A percentile compares a stretch with the other conserved stretches of the same genome.
Evolutionary conservation across 1,284 basidiomycete genomes (phyloP).

Genomic region (Clitocybe nebularis): DNA sequence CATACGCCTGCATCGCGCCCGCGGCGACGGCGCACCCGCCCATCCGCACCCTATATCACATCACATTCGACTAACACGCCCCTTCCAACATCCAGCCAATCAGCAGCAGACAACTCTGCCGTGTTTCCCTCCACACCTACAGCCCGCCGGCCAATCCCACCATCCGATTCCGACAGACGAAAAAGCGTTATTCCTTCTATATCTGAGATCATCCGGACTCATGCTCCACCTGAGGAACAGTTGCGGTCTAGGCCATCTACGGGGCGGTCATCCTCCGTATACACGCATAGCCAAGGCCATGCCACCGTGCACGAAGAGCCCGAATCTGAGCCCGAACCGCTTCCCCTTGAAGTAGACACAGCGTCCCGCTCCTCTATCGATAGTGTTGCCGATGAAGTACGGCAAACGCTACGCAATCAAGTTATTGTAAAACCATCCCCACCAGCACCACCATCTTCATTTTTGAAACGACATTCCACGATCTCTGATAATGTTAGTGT

Average conservation of each 20-base stretch:
- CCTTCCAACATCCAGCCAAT: constrained; percentile 7
- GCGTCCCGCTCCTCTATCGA: constrained; percentile 77
- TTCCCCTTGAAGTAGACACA: constrained; percentile 57
- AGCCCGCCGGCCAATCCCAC: neutral
- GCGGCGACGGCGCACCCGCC: constrained; percentile 35
- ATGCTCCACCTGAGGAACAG: constrained; percentile 57
- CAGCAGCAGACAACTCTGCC: neutral
- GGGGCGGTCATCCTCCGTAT: constrained; percentile 41
- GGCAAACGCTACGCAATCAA: constrained; percentile 61
- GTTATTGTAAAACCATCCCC: constrained; percentile 36
- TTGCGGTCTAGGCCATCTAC: constrained; percentile 39
- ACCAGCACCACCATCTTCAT: constrained; percentile 43
- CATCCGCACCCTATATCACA: constrained; percentile 31
- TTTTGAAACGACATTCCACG: constrained; percentile 41
- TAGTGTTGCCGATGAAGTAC: constrained; percentile 78
- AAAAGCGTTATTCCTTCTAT: constrained; percentile 66
- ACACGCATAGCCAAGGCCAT: constrained; percentile 44
- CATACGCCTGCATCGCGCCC: constrained; percentile 27
- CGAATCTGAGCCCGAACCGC: constrained; percentile 47
- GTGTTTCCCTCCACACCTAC: neutral
- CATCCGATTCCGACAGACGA: constrained; percentile 23
- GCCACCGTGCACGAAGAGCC: constrained; percentile 45
- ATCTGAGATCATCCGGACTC: constrained; percentile 75
- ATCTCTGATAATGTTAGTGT: constrained; percentile 47
- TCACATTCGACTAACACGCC: constrained; percentile 41